Conservation (phyloP, 768 basidiomycete genomes). For the Lepiota brunneoincarnata region DNA sequence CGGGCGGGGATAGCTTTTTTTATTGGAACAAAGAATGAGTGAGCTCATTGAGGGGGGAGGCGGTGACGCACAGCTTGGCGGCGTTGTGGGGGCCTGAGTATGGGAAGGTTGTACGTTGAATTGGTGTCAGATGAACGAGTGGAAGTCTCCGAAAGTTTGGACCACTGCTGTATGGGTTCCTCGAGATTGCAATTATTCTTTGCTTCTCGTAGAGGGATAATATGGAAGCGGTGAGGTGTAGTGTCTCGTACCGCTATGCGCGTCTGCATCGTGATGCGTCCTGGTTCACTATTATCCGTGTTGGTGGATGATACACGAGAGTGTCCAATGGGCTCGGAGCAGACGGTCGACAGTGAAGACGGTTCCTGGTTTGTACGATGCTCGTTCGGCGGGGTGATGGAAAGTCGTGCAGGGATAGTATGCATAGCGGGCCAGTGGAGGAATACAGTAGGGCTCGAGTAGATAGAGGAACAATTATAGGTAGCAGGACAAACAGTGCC, state of each 20-base stretch:
- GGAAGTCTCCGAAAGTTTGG: not conserved
- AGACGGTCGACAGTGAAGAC: not conserved
- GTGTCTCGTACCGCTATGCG: slow-evolving; percentile 42
- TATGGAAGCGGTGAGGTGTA: slow-evolving; percentile 41
- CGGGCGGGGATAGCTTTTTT: no score
- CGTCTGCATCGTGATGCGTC: slow-evolving; percentile 40
- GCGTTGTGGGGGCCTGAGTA: no score
- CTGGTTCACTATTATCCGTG: slow-evolving; percentile 17
- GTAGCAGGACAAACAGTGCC: slow-evolving; percentile 1
- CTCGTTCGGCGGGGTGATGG: not conserved
- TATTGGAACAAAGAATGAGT: no score
- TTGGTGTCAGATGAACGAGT: not conserved
- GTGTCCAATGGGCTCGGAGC: not conserved
- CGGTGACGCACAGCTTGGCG: no score
- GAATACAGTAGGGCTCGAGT: not conserved
- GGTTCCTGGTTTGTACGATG: not conserved
- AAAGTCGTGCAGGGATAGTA: not conserved
- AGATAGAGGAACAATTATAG: slow-evolving; percentile 2
- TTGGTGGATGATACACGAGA: slow-evolving; percentile 8
- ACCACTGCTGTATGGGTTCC: not conserved
- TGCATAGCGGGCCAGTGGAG: not conserved
- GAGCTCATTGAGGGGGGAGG: no score
- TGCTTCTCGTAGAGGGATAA: slow-evolving; percentile 38
- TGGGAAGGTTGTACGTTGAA: no score
- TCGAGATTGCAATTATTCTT: slow-evolving; percentile 14